Evolutionary conservation across 1,284 basidiomycete genomes (phyloP).

Genomic region (Xerocomus amazonicus): DNA sequence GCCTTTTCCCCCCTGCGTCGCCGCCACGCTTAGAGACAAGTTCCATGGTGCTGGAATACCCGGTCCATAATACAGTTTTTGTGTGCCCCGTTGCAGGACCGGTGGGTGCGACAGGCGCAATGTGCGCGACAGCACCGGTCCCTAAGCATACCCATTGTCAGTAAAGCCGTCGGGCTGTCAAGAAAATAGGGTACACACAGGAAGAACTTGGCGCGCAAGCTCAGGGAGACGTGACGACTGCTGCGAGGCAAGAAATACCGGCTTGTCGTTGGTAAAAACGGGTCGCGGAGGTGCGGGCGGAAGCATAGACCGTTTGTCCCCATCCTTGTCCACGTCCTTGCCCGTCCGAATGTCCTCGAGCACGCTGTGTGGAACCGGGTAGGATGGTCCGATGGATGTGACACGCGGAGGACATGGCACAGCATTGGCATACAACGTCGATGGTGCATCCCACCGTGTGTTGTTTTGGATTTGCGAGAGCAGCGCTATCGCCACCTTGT

Average conservation of each 20-base stretch:
- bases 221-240: slow-evolving; percentile 49
- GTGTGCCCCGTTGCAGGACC: slow-evolving; percentile 49
- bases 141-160: slow-evolving; percentile 15
- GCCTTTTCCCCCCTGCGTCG: slow-evolving; percentile 21
- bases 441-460: slow-evolving; percentile 64
- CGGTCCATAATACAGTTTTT: slow-evolving; percentile 59
- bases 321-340: slow-evolving; percentile 30
- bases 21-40: slow-evolving; percentile 34
- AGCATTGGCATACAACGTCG: slow-evolving; percentile 54
- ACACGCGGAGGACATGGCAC: slow-evolving; percentile 56
- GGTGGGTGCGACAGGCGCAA: slow-evolving; percentile 64
- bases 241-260: slow-evolving; percentile 30
- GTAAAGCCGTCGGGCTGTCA: background rate
- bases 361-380: slow-evolving; percentile 23
- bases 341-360: slow-evolving; percentile 24
- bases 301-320: slow-evolving; percentile 45
- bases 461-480: slow-evolving; percentile 51
- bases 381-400: slow-evolving; percentile 29
- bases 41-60: slow-evolving; percentile 70
- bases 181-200: slow-evolving; percentile 42
- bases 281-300: slow-evolving; percentile 51
- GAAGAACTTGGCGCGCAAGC: slow-evolving; percentile 56
- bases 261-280: slow-evolving; percentile 48
- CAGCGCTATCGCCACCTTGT: slow-evolving; percentile 67
- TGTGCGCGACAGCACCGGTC: slow-evolving; percentile 50